Evolutionary conservation across 1,139 yeast genomes (phyloP).

Genomic region (Meyerozyma elateridarum): DNA sequence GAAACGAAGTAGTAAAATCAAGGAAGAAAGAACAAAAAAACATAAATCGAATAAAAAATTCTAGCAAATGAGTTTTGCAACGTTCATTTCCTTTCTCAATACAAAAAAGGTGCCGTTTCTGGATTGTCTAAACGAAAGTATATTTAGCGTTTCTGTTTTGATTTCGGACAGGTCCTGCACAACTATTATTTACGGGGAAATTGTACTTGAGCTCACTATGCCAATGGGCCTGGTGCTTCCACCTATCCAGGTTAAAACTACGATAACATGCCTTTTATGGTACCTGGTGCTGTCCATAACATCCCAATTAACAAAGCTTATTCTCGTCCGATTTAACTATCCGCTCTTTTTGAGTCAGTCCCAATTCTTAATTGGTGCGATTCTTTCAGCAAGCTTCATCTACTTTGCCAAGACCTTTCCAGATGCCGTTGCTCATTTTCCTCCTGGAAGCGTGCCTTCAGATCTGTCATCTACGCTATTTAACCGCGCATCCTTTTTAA

Average conservation of each 20-base stretch:
- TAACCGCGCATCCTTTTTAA: constrained; percentile 18
- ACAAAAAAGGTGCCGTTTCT: no score
- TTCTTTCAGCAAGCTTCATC: constrained; percentile 23
- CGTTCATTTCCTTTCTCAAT: no score
- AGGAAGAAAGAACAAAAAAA: no score
- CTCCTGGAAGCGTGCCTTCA: constrained; percentile 28
- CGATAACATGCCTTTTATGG: constrained; percentile 38
- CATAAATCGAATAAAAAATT: no score
- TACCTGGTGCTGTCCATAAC: constrained; percentile 44
- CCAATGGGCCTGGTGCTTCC: constrained; percentile 14
- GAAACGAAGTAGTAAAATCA: no score
- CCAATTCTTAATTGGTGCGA: constrained; percentile 40
- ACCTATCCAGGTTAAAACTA: constrained; percentile 29
- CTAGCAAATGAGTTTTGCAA: no score
- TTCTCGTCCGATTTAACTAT: constrained; percentile 37
- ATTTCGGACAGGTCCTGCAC: no score
- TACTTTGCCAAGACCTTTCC: constrained; percentile 19
- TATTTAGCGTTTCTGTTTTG: no score
- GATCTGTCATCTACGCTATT: constrained; percentile 20
- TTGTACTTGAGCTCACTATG: no score
- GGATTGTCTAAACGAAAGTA: no score
- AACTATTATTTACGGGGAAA: no score
- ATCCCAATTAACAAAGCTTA: constrained; percentile 43
- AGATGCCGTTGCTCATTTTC: constrained; percentile 18
- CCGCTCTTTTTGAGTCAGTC: constrained; percentile 50